Percentiles rank a stretch among this genome's conserved stretches.
These are phyloP conservation scores for Candida dendrica DNA, from an alignment of 805 yeast genomes.

Conservation along the genomic window DNA sequence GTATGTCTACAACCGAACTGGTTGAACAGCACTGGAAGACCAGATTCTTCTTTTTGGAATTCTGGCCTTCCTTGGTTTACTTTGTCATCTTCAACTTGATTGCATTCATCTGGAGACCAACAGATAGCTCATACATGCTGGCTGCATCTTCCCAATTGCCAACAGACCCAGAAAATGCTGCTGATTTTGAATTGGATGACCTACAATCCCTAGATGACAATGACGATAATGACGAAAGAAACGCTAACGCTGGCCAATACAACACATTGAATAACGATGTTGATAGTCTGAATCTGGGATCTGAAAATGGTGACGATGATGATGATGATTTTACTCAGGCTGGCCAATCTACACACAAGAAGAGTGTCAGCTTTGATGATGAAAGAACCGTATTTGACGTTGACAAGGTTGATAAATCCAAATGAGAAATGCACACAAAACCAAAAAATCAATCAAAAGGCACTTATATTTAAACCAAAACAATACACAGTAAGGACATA, in stretches of 20 bases:
- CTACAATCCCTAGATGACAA: constrained; percentile 31
- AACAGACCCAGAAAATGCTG: constrained; percentile 65
- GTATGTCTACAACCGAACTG: constrained; percentile 68
- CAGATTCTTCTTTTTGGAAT: constrained; percentile 80
- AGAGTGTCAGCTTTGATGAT: constrained; percentile 1
- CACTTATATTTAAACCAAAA: too few relatives aligned
- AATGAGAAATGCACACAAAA: neutral
- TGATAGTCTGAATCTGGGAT: constrained; percentile 18
- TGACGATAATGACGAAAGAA: constrained; percentile 33
- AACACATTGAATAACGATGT: constrained; percentile 18
- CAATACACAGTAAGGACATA: too few relatives aligned
- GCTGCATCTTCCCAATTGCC: constrained; percentile 93
- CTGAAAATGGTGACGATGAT: constrained; percentile 14
- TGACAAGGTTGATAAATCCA: neutral
- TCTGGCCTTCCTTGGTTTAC: constrained; percentile 92
- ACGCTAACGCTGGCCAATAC: constrained; percentile 22
- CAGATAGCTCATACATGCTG: constrained; percentile 87
- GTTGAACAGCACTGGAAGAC: constrained; percentile 89
- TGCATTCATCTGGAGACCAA: constrained; percentile 95
- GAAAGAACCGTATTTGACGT: neutral
- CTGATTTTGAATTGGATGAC: constrained; percentile 58
- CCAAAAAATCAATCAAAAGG: too few relatives aligned
- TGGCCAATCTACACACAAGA: neutral
- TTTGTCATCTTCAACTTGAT: constrained; percentile 76
- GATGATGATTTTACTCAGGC: neutral